These are phyloP conservation scores for Ceratobasidium sp. DNA, from an alignment of 1,284 basidiomycete species.

Conservation along the genomic window DNA sequence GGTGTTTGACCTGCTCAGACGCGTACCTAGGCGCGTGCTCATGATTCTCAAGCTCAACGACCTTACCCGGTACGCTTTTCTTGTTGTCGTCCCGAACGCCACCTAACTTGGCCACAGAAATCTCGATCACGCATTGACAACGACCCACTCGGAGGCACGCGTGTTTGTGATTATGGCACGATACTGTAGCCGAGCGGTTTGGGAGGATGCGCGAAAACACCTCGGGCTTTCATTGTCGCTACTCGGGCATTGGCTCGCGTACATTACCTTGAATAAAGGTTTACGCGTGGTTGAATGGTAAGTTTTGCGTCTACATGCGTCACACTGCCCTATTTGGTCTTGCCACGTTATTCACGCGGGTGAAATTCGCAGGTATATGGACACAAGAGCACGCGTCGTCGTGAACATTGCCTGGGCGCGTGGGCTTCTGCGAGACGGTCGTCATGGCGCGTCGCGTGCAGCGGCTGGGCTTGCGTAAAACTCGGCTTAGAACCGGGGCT, in stretches of 20 bases:
- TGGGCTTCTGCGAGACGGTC: conserved; percentile 62
- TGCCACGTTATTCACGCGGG: too few relatives aligned
- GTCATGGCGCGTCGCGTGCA: conserved; percentile 69
- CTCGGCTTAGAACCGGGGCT: not conserved
- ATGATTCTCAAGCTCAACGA: conserved; percentile 90
- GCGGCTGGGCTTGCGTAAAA: conserved; percentile 61
- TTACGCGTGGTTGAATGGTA: conserved; percentile 47
- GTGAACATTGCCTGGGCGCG: conserved; percentile 70
- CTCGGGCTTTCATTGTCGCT: conserved; percentile 44
- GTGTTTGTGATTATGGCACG: conserved; percentile 92
- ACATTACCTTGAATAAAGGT: conserved; percentile 58
- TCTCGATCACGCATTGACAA: conserved; percentile 72
- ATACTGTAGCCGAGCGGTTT: conserved; percentile 86
- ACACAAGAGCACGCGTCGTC: conserved; percentile 65
- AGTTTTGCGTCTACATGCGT: not conserved
- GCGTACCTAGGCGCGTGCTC: conserved; percentile 81
- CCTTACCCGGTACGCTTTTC: conserved; percentile 63
- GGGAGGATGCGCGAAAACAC: conserved; percentile 78
- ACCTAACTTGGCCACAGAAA: conserved; percentile 54
- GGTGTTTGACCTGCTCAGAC: conserved; percentile 83
- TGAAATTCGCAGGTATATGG: conserved; percentile 65
- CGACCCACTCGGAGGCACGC: conserved; percentile 67
- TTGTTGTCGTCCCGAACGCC: not conserved
- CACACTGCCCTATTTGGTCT: conserved; percentile 18
- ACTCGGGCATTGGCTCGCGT: conserved; percentile 54